Evolutionary conservation across 371 early-diverging fungal species (phyloP).

Genomic region (Mortierella polycephala): DNA sequence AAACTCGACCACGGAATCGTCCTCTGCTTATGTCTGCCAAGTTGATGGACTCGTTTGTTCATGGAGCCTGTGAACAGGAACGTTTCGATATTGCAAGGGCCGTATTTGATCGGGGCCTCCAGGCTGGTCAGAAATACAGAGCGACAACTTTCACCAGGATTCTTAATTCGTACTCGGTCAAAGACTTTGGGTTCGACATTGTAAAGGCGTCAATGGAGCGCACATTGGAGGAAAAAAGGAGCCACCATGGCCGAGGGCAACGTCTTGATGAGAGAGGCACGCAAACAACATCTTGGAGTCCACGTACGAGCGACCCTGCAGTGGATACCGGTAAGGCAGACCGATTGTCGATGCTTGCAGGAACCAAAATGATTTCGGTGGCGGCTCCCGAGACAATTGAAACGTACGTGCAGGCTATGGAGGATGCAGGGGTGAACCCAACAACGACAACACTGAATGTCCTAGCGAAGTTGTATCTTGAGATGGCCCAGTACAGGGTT

Average conservation of each 20-base stretch:
- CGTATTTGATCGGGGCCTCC: conserved; percentile 34
- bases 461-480: conserved; percentile 42
- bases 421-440: conserved; percentile 13
- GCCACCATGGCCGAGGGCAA: not conserved
- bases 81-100: conserved; percentile 34
- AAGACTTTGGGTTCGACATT: conserved; percentile 46
- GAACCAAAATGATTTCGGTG: conserved; percentile 3
- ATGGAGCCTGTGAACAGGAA: conserved; percentile 27
- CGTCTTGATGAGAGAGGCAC: too few species aligned
- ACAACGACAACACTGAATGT: conserved; percentile 33
- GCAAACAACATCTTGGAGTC: too few species aligned
- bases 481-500: conserved; percentile 37
- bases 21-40: conserved; percentile 25
- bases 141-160: conserved; percentile 26
- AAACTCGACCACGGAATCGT: conserved; percentile 1
- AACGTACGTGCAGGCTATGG: conserved; percentile 30
- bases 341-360: not conserved
- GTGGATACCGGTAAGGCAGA: too few species aligned
- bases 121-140: conserved; percentile 28
- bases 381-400: conserved; percentile 26
- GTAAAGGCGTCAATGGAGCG: conserved; percentile 10
- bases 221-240: not conserved
- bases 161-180: conserved; percentile 39
- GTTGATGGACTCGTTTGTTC: conserved; percentile 37
- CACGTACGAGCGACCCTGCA: not conserved